Evolutionary conservation across 306 rosid genomes (phyloP).

Genomic region (Malus sieversii): DNA sequence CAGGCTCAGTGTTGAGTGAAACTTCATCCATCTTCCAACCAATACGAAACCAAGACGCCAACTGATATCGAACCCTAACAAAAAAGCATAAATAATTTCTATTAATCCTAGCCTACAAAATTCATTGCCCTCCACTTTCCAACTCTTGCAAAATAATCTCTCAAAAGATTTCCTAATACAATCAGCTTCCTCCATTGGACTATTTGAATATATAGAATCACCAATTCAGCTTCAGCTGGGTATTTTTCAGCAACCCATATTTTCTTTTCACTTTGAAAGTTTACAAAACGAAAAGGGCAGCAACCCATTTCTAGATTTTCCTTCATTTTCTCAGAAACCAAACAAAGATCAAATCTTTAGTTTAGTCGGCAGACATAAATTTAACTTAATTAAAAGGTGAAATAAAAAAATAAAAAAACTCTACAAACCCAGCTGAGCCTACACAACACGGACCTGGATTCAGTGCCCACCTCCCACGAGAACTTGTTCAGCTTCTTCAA

Average conservation of each 20-base stretch:
- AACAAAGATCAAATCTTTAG: not conserved
- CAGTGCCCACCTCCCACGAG: no score
- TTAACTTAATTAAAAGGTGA: not conserved
- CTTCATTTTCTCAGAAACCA: conserved; percentile 5
- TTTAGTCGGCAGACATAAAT: not conserved
- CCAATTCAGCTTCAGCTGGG: not conserved
- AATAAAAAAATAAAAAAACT: not conserved
- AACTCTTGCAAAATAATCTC: not conserved
- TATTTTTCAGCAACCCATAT: not conserved
- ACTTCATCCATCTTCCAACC: conserved; percentile 49
- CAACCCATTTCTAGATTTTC: not conserved
- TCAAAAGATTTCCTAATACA: not conserved
- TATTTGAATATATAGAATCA: not conserved
- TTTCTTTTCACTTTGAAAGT: not conserved
- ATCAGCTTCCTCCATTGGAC: not conserved
- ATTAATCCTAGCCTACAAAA: not conserved
- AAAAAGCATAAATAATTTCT: not conserved
- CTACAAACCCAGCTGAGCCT: not conserved
- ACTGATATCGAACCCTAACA: not conserved
- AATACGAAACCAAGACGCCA: not conserved
- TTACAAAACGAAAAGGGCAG: not conserved
- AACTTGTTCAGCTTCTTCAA: no score
- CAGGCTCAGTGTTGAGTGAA: conserved; percentile 54
- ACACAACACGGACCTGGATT: not conserved
- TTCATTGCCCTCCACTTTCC: not conserved